Percentiles rank a stretch among this genome's conserved stretches.
Evolutionary conservation across 768 basidiomycete species (phyloP).

Genomic region (Lactarius hatsudake): DNA sequence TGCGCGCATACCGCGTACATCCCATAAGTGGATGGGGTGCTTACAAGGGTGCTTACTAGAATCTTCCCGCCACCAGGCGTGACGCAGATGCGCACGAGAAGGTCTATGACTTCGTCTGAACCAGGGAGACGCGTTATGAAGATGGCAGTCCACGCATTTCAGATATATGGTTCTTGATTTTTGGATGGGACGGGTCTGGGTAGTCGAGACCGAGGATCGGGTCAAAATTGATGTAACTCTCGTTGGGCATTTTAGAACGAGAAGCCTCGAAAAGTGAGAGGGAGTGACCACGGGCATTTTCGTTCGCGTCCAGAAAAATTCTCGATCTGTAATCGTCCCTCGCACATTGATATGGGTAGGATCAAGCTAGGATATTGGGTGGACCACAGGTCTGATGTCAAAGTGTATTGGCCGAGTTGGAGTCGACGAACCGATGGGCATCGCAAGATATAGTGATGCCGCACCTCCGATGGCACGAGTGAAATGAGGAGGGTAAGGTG

Average conservation of each 20-base stretch:
- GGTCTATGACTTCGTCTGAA: slow-evolving; percentile 93
- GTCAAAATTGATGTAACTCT: slow-evolving; percentile 32
- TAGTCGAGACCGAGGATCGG: slow-evolving; percentile 56
- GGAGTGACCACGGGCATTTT: slow-evolving; percentile 90
- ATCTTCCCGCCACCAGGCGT: slow-evolving; percentile 65
- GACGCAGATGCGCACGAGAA: slow-evolving; percentile 89
- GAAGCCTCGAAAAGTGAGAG: slow-evolving; percentile 36
- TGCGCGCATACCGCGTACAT: slow-evolving; percentile 85
- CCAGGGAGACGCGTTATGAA: slow-evolving; percentile 71
- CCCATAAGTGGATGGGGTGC: slow-evolving; percentile 94
- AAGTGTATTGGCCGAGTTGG: slow-evolving; percentile 73
- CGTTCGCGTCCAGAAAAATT: slow-evolving; percentile 94
- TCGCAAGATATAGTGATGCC: slow-evolving; percentile 29
- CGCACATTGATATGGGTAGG: slow-evolving; percentile 93
- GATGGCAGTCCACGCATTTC: slow-evolving; percentile 65
- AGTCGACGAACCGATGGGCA: slow-evolving; percentile 57
- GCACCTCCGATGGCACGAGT: neutral
- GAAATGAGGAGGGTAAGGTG: neutral
- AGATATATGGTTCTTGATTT: slow-evolving; percentile 75
- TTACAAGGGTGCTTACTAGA: slow-evolving; percentile 62
- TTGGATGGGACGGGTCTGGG: slow-evolving; percentile 85
- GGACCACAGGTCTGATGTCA: slow-evolving; percentile 74
- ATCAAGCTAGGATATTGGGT: slow-evolving; percentile 92
- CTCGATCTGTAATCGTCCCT: slow-evolving; percentile 92
- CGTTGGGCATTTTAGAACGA: slow-evolving; percentile 26